Evolutionary conservation across 176 grass and related monocot species (phyloP).

Genomic region (Thalia dealbata): DNA sequence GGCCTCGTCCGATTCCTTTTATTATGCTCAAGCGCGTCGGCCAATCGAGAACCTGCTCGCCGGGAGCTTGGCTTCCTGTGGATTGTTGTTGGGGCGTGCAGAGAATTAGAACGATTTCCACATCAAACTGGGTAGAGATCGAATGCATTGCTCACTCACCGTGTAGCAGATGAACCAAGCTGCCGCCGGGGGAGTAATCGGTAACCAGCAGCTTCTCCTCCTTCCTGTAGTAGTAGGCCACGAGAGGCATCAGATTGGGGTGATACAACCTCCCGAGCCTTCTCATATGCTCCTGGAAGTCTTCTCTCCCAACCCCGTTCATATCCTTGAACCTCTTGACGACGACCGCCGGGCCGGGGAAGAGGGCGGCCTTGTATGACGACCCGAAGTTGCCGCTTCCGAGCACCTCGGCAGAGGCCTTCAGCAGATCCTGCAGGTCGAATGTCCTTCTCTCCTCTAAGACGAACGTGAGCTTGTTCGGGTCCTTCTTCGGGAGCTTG

Average conservation of each 20-base stretch:
- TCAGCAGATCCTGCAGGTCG: constrained; percentile 70
- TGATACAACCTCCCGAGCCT: constrained; percentile 61
- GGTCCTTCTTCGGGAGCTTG: constrained; percentile 23
- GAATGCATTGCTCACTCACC: too few species aligned
- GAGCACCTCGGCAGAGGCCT: constrained; percentile 73
- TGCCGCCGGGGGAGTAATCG: constrained; percentile 56
- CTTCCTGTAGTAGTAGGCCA: constrained; percentile 86
- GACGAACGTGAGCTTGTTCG: constrained; percentile 50
- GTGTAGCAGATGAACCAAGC: constrained; percentile 74
- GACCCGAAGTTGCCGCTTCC: constrained; percentile 93
- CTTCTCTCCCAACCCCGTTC: constrained; percentile 50
- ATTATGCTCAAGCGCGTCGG: constrained; percentile 53
- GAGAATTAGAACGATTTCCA: too few species aligned
- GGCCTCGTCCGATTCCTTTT: constrained; percentile 68
- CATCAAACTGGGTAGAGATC: too few species aligned
- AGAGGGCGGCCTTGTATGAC: constrained; percentile 69
- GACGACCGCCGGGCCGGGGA: constrained; percentile 46
- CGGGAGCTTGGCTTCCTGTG: not conserved
- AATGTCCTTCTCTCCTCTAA: constrained; percentile 39
- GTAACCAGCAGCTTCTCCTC: constrained; percentile 86
- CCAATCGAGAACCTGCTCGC: constrained; percentile 38
- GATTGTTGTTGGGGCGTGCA: too few species aligned
- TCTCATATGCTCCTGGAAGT: constrained; percentile 91
- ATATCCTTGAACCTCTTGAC: constrained; percentile 91
- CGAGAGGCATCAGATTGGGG: constrained; percentile 68